phyloP scores from a whole-genome alignment of 768 basidiomycete genomes.

The Brasilioporus rufonigricans region DNA sequence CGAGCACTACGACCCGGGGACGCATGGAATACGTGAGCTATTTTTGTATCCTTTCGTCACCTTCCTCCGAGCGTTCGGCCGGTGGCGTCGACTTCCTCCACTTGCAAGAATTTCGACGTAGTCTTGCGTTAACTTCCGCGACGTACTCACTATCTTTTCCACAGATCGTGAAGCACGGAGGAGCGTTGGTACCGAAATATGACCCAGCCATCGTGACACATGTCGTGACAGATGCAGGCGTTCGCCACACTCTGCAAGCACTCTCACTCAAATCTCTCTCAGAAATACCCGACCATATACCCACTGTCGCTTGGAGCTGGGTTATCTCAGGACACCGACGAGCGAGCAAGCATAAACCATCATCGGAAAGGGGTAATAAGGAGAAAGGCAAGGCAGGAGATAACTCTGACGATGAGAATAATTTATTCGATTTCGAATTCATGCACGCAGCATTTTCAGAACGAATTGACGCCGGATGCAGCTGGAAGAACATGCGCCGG shows the following conservation, averaged over 20 bases:
- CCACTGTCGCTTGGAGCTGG: slow-evolving; percentile 66
- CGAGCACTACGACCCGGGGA: slow-evolving; percentile 47
- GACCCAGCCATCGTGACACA: slow-evolving; percentile 60
- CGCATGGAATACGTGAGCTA: slow-evolving; percentile 63
- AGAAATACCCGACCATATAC: slow-evolving; percentile 64
- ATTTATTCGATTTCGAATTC: slow-evolving; percentile 37
- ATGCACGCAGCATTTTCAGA: slow-evolving; percentile 47
- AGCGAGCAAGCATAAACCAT: slow-evolving; percentile 13
- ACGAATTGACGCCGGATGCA: slow-evolving; percentile 44
- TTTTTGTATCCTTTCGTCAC: not conserved
- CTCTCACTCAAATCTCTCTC: slow-evolving; percentile 49
- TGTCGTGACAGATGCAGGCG: slow-evolving; percentile 52
- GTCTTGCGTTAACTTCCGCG: not conserved
- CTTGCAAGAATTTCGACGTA: not conserved
- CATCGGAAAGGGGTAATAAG: slow-evolving; percentile 8
- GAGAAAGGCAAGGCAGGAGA: slow-evolving; percentile 7
- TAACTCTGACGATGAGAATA: slow-evolving; percentile 3
- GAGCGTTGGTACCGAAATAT: slow-evolving; percentile 55
- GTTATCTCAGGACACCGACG: slow-evolving; percentile 41
- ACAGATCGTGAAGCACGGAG: slow-evolving; percentile 66
- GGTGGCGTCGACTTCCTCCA: not conserved
- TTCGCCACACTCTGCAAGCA: slow-evolving; percentile 30
- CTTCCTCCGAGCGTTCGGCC: not conserved
- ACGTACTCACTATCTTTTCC: slow-evolving; percentile 1
- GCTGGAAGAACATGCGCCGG: slow-evolving; percentile 16